Evolutionary conservation across 2,329 filamentous ascomycete genomes (phyloP), one percentile per base, ranked within the genome.

Genomic region (Aspergillus sp.): DNA sequence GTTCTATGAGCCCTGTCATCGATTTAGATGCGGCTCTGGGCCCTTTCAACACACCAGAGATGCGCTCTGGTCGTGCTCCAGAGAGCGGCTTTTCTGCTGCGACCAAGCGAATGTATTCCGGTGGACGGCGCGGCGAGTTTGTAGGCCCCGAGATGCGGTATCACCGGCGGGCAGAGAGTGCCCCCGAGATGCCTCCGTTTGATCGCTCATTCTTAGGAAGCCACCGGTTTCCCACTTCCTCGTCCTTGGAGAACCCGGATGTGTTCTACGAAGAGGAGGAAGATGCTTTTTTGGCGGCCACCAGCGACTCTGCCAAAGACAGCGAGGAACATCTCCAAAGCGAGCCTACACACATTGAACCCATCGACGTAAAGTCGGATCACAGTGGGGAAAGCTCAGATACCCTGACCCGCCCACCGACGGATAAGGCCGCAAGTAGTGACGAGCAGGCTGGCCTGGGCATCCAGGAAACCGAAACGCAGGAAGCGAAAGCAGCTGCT

Each of bases 11-110:
- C 71, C 89, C 91, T 7, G 90, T 97, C 76, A 96, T 99, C 65
- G 95, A 99, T 75, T 81, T 99, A 47, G 95, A 99, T 78, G 94
- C 93, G 19, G 95, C 94, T 28, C 84, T 98, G 1, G 93, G 93
- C 1, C 93, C 94, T 0, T 96, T 97, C 77, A 95, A 96, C 70
- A 96, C 93, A 0, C 79, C 80, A 7, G 79, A 79, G 55, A 77
- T 78, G 69, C 72, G 74, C n/a, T 69, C 72, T 19, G 67, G 71
- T 23, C 68, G 66, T 41, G 66, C 69, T 61, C 64, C 72, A 3
- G 68, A 71, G 25, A 78, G 74, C 58, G 74, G 77, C 7, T 79
- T 81, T 57, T 75, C 77, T 7, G 69, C 73, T 53, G 77, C 75
- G 52, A 77, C 77, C 5, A 78, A 74, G 58, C 75, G 79, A 38